Percentiles rank a stretch among this genome's conserved stretches.
Conservation (phyloP, 352 stramenopile genomes). For the Aphanomyces invadans region DNA sequence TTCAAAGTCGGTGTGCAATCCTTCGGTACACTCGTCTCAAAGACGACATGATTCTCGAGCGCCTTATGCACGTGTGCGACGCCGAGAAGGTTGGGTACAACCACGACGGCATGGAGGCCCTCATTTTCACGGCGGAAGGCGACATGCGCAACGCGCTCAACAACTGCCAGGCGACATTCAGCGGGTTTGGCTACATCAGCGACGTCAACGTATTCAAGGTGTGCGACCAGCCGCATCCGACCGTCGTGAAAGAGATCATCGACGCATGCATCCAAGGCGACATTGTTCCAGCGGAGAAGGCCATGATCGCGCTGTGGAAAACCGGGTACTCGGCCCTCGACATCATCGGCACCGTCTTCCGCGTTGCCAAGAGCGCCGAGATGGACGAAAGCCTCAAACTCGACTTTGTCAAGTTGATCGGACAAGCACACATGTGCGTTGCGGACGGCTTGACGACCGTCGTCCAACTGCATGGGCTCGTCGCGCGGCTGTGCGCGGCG, state of each 20-base stretch:
- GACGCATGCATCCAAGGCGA: constrained; percentile 67
- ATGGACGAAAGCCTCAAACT: constrained; percentile 83
- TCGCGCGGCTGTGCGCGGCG: constrained; percentile 60
- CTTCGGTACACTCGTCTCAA: constrained; percentile 93
- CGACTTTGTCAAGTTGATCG: constrained; percentile 88
- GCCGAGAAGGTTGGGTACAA: constrained; percentile 82
- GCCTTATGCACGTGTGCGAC: constrained; percentile 91
- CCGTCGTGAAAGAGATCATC: constrained; percentile 58
- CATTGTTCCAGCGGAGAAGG: constrained; percentile 72
- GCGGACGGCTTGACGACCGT: constrained; percentile 86
- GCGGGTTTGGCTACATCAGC: constrained; percentile 93
- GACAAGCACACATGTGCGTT: constrained; percentile 92
- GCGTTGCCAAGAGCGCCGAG: constrained; percentile 86
- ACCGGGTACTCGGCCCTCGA: constrained; percentile 94
- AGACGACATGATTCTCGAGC: constrained; percentile 93
- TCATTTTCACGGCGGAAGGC: constrained; percentile 98
- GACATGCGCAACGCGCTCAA: constrained; percentile 99
- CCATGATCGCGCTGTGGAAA: constrained; percentile 62
- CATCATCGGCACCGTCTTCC: constrained; percentile 98
- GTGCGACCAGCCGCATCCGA: constrained; percentile 94
- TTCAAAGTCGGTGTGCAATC: constrained; percentile 97
- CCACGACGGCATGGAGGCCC: constrained; percentile 91
- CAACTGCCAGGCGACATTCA: constrained; percentile 96
- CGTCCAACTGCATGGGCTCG: constrained; percentile 93
- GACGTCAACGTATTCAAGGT: constrained; percentile 95